Percentiles rank a stretch among this genome's conserved stretches.
phyloP scores from a whole-genome alignment of 1,284 basidiomycete species.

The Ustilago crameri region DNA sequence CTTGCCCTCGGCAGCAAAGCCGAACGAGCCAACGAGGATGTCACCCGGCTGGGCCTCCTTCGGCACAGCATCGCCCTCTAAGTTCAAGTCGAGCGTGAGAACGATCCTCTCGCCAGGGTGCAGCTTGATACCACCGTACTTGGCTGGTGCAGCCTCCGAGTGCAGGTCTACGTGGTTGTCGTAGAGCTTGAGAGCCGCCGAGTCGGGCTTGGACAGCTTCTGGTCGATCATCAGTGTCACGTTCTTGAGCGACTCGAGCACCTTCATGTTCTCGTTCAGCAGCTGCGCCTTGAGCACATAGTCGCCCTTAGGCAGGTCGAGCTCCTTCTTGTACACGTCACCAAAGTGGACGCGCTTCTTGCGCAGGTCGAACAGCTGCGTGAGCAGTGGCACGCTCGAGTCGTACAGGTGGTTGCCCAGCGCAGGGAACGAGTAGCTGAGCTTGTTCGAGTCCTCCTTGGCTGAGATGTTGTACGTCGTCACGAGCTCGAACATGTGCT shows the following conservation, averaged over 20 bases:
- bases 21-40: constrained; percentile 63
- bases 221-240: constrained; percentile 63
- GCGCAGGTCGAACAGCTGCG: constrained; percentile 63
- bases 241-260: constrained; percentile 63
- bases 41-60: constrained; percentile 66
- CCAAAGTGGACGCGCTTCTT: constrained; percentile 63
- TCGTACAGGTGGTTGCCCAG: constrained; percentile 67
- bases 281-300: constrained; percentile 66
- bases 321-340: constrained; percentile 68
- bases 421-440: constrained; percentile 59
- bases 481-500: constrained; percentile 65
- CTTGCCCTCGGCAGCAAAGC: constrained; percentile 58
- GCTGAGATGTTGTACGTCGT: constrained; percentile 64
- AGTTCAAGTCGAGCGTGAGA: constrained; percentile 60
- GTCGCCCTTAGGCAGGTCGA: constrained; percentile 65
- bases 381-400: constrained; percentile 63
- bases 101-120: constrained; percentile 64
- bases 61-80: constrained; percentile 64
- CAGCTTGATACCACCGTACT: constrained; percentile 63
- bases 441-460: constrained; percentile 59
- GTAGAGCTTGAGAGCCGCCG: constrained; percentile 62
- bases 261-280: constrained; percentile 57
- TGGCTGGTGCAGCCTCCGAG: constrained; percentile 48
- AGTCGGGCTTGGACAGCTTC: constrained; percentile 66
- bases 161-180: constrained; percentile 66